Evolutionary conservation across 1,284 basidiomycete species (phyloP), one percentile per base, ranked within the genome.

Genomic region (Fomes fomentarius): DNA sequence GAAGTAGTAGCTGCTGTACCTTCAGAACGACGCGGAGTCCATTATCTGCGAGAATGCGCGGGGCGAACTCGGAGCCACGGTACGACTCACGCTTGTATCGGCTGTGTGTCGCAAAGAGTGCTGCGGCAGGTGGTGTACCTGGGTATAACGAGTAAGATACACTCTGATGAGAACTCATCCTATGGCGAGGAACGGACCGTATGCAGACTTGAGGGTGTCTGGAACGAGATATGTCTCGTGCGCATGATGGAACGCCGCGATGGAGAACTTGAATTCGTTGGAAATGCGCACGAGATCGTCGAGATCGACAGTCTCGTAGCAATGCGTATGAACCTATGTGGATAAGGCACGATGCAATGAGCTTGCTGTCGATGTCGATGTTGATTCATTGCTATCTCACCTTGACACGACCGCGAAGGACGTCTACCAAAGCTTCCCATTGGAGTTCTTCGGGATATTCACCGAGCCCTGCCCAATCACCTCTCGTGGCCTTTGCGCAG

Each of bases 341-440:
- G n/a, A n/a, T n/a, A n/a, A n/a, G n/a, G n/a, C n/a, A n/a, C n/a
- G n/a, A n/a, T n/a, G n/a, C n/a, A n/a, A n/a, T n/a, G n/a, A n/a
- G n/a, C n/a, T n/a, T n/a, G n/a, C n/a, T n/a, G n/a, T n/a, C n/a
- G n/a, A n/a, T n/a, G n/a, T n/a, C n/a, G n/a, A n/a, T n/a, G n/a
- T n/a, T n/a, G n/a, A n/a, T n/a, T n/a, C n/a, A n/a, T n/a, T n/a
- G n/a, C n/a, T n/a, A 40, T 35, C 52, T 6, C 24, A 86, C 86
- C 77, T 90, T 91, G 60, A 91, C 89, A 22, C 81, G 78, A 11
- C 87, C 91, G 42, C 95, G 76, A n/a, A 97, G 78, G 10, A 95
- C 90, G 63, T 96, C 94, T 2, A 94, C 90, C 14, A 96, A 75
- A 4, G 87, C 87, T 64, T 96, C 94, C 82, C 89, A 92, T 66